Percentiles rank a stretch among this genome's conserved stretches.
phyloP scores from a whole-genome alignment of 495 filamentous ascomycete genomes.

The Acidiella bohemica region DNA sequence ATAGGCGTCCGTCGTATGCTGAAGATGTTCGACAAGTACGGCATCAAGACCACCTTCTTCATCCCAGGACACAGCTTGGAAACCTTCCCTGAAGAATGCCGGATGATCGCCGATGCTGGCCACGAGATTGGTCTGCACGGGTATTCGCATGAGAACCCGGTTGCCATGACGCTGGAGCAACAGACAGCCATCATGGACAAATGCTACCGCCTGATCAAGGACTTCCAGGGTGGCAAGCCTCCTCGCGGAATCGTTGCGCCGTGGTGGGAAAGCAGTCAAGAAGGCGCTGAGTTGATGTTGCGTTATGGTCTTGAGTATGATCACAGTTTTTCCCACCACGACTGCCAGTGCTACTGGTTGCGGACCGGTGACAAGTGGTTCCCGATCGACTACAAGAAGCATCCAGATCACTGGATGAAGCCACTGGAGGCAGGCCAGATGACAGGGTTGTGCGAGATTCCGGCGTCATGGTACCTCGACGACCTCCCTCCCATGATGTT shows the following conservation, averaged over 20 bases:
- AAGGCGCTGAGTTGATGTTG: slow-evolving; percentile 37
- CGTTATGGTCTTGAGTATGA: slow-evolving; percentile 32
- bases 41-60: slow-evolving; percentile 75
- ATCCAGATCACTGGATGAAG: slow-evolving; percentile 44
- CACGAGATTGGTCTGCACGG: slow-evolving; percentile 57
- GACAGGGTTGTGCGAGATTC: slow-evolving; percentile 43
- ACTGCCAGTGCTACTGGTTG: slow-evolving; percentile 45
- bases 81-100: slow-evolving; percentile 64
- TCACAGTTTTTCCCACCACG: slow-evolving; percentile 39
- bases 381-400: slow-evolving; percentile 39
- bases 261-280: slow-evolving; percentile 39
- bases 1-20: slow-evolving; percentile 58
- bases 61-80: slow-evolving; percentile 71
- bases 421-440: slow-evolving; percentile 34
- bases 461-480: slow-evolving; percentile 44
- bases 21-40: slow-evolving; percentile 63
- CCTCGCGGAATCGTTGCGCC: slow-evolving; percentile 51
- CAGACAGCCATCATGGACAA: slow-evolving; percentile 61
- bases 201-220: slow-evolving; percentile 55
- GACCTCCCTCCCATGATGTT: slow-evolving; percentile 44
- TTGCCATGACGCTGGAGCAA: slow-evolving; percentile 58
- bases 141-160: slow-evolving; percentile 63
- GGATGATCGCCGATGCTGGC: slow-evolving; percentile 56
- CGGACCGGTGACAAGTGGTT: slow-evolving; percentile 35
- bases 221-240: slow-evolving; percentile 59